Base-by-base conservation (phyloP, 2,329 filamentous ascomycete species). In the Hawksworthiomyces lignivorus region DNA sequence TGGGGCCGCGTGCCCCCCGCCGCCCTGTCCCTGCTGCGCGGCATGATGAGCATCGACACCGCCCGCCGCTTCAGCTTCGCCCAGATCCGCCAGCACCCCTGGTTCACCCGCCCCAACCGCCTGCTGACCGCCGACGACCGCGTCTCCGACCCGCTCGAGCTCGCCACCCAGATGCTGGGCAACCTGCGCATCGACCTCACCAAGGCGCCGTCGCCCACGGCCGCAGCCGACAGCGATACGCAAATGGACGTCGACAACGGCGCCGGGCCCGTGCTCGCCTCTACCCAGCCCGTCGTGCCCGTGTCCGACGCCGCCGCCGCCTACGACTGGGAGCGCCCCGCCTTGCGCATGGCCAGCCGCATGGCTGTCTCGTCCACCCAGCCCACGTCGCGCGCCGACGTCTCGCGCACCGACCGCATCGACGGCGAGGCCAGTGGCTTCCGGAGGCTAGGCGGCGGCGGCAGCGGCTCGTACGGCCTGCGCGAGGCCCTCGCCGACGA, bases 151-250 rank as follows among this genome's bases (percentile, higher is more conserved):
- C 86, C 87, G 1, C 69, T 97, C 48, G 77, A 80, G 41, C 72
- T 98, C 35, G 92, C 92, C n/a, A 94, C 92, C 0, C 81, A 87
- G 56, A 95, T 98, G 87, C 81, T 98, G 41, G 87, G 94, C 58
- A 84, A 80, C 42, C 76, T 98, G 14, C 84, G 79, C 49, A 94
- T 98, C 58, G 86, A 96, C 61, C 89, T 97, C 40, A 76, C 84
- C 53, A 79, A 82, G 2, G 68, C 76, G 5, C 66, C 72, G 11
- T 71, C 69, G 3, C 65, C 45, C 51, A 55, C 31, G 50, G 55
- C 44, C 40, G 51, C 45, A 60, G 46, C 46, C 19, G 46, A 49
- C 15, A 36, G 50, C 29, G 74, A 85, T 50, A 62, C 72, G 24
- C 8, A 26, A 11, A 89, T 90, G 80, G 83, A 89, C 28, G 58